phyloP scores from a whole-genome alignment of 352 stramenopile species.

The Salisapilia sapeloensis region DNA sequence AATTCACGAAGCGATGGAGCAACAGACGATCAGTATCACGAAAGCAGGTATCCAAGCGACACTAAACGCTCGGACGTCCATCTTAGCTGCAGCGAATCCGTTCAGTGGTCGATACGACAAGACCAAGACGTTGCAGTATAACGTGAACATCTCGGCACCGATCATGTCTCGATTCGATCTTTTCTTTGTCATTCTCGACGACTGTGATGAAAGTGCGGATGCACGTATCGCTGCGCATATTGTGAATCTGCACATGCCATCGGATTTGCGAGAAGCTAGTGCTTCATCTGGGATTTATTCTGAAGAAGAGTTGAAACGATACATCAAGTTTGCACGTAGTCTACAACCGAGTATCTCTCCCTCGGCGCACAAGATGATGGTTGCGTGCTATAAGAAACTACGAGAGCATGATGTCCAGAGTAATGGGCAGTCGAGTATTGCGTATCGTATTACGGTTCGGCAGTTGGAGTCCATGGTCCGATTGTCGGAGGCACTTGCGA shows the following conservation, averaged over 20 bases:
- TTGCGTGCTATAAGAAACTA: slow-evolving; percentile 95
- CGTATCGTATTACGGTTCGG: slow-evolving; percentile 97
- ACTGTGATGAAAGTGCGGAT: slow-evolving; percentile 92
- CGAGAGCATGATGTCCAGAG: slow-evolving; percentile 91
- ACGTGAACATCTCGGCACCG: slow-evolving; percentile 85
- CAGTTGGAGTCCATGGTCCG: slow-evolving; percentile 98
- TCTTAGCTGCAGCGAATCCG: slow-evolving; percentile 98
- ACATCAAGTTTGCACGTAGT: slow-evolving; percentile 85
- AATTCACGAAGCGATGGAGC: slow-evolving; percentile 99
- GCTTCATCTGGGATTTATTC: slow-evolving; percentile 20
- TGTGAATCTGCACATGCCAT: slow-evolving; percentile 88
- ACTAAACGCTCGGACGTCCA: slow-evolving; percentile 97
- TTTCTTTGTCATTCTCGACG: slow-evolving; percentile 98
- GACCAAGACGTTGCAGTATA: slow-evolving; percentile 82
- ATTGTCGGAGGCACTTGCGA: slow-evolving; percentile 90
- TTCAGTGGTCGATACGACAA: slow-evolving; percentile 90
- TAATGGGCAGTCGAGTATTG: slow-evolving; percentile 87
- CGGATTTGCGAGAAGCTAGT: slow-evolving; percentile 18
- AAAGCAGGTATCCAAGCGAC: slow-evolving; percentile 99
- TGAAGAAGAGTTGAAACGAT: slow-evolving; percentile 87
- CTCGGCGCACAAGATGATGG: slow-evolving; percentile 83
- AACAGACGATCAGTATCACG: slow-evolving; percentile 98
- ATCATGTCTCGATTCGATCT: slow-evolving; percentile 99
- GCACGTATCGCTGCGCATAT: slow-evolving; percentile 95
- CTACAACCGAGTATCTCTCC: slow-evolving; percentile 49